phyloP scores from a whole-genome alignment of 352 stramenopile species.

The Globisporangium cederbergense region DNA sequence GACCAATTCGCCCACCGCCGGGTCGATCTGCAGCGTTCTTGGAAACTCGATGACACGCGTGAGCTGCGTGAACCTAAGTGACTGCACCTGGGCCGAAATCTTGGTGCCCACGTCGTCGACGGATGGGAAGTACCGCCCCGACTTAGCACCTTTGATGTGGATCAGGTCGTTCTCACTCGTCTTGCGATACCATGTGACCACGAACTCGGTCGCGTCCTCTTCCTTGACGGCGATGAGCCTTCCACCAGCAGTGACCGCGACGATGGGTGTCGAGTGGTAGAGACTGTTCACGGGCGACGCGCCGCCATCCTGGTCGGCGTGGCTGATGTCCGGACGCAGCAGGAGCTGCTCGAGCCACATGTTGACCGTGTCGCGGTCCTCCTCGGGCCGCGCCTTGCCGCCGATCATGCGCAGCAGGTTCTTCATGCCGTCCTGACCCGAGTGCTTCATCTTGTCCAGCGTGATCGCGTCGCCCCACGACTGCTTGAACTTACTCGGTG shows the following conservation, averaged over 20 bases:
- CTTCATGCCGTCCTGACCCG: slow-evolving; percentile 62
- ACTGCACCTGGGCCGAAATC: slow-evolving; percentile 60
- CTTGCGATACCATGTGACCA: slow-evolving; percentile 68
- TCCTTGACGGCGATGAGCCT: slow-evolving; percentile 53
- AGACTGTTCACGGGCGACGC: slow-evolving; percentile 18
- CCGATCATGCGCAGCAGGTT: slow-evolving; percentile 76
- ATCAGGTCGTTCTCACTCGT: slow-evolving; percentile 48
- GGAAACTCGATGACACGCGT: slow-evolving; percentile 53
- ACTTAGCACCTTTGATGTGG: slow-evolving; percentile 56
- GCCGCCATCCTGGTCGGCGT: slow-evolving; percentile 9
- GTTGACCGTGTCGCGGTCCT: slow-evolving; percentile 57
- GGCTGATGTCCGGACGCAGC: slow-evolving; percentile 39
- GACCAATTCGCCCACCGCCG: slow-evolving; percentile 63
- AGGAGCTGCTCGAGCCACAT: slow-evolving; percentile 57
- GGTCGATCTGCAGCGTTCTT: slow-evolving; percentile 46
- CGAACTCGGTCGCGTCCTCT: slow-evolving; percentile 62
- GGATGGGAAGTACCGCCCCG: slow-evolving; percentile 61
- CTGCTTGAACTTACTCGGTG: slow-evolving; percentile 30
- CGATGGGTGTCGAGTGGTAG: slow-evolving; percentile 47
- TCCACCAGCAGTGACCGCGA: slow-evolving; percentile 45
- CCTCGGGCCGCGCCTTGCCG: slow-evolving; percentile 45
- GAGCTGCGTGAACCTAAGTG: slow-evolving; percentile 59
- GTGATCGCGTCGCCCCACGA: slow-evolving; percentile 39
- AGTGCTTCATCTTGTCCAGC: slow-evolving; percentile 60
- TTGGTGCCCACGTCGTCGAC: slow-evolving; percentile 63